Evolutionary conservation across 2,329 filamentous ascomycete species (phyloP).

Genomic region (Hymenoscyphus albidus): DNA sequence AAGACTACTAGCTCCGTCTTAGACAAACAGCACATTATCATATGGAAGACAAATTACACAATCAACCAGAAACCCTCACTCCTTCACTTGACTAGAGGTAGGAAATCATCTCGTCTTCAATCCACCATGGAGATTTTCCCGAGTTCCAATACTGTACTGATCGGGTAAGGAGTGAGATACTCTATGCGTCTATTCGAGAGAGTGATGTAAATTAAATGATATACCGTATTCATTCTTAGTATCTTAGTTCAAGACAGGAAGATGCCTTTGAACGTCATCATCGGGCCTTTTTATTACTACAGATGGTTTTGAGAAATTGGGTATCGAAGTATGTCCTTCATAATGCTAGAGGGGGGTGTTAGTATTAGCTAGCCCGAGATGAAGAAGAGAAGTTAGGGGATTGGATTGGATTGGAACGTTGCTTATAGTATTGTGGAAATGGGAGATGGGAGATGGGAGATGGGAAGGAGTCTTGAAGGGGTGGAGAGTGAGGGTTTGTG

Average conservation of each 20-base stretch:
- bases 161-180: slow-evolving; percentile 29
- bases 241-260: not conserved
- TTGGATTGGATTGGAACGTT: slow-evolving; percentile 26
- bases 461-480: no score
- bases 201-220: slow-evolving; percentile 12
- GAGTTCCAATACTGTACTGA: slow-evolving; percentile 25
- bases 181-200: slow-evolving; percentile 34
- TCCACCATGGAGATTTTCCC: slow-evolving; percentile 40
- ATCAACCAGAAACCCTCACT: slow-evolving; percentile 39
- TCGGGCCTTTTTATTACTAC: slow-evolving; percentile 25
- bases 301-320: slow-evolving; percentile 32
- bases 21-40: slow-evolving; percentile 34
- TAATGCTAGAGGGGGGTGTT: not conserved
- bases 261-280: slow-evolving; percentile 17
- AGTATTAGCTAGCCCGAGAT: not conserved
- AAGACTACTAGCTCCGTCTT: not conserved
- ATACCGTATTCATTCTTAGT: slow-evolving; percentile 11
- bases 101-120: slow-evolving; percentile 36
- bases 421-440: slow-evolving; percentile 5
- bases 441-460: no score
- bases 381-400: slow-evolving; percentile 32
- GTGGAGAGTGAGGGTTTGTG: no score
- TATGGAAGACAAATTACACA: slow-evolving; percentile 32
- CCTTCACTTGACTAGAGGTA: slow-evolving; percentile 36
- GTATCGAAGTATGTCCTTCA: slow-evolving; percentile 30